Evolutionary conservation across 352 stramenopile genomes (phyloP).

Genomic region (Globisporangium recalcitrans): DNA sequence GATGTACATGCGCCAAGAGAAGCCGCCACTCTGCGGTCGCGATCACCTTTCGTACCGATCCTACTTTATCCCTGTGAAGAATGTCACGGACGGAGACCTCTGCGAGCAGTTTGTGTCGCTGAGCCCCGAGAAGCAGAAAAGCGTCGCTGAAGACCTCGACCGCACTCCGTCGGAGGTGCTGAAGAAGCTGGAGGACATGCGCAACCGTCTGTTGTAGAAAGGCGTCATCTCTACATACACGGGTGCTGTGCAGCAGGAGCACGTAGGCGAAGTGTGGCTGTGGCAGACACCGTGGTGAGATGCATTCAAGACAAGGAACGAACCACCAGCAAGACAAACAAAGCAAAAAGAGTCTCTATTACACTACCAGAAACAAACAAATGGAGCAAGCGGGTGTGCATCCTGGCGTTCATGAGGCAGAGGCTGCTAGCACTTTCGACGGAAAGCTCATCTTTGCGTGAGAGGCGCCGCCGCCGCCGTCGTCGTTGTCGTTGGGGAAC

Average conservation of each 20-base stretch:
- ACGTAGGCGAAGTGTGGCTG: neutral
- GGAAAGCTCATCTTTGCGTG: constrained; percentile 44
- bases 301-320: neutral
- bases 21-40: constrained; percentile 90
- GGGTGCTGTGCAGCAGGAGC: constrained; percentile 6
- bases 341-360: constrained; percentile 10
- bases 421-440: constrained; percentile 1
- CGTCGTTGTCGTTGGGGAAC: constrained; percentile 33
- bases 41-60: constrained; percentile 97
- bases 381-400: neutral
- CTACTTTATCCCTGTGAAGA: constrained; percentile 98
- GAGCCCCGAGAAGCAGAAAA: constrained; percentile 91
- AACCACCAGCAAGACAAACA: neutral
- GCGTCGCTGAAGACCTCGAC: constrained; percentile 94
- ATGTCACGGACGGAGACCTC: constrained; percentile 97
- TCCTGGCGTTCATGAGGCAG: neutral
- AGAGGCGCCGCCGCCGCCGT: constrained; percentile 12
- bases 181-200: constrained; percentile 98
- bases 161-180: constrained; percentile 95
- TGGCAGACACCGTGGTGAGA: neutral
- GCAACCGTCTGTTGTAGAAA: constrained; percentile 93
- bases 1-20: constrained; percentile 92
- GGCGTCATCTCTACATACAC: constrained; percentile 6
- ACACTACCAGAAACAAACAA: constrained; percentile 6
- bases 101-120: constrained; percentile 95